phyloP scores from a whole-genome alignment of 176 grass and related monocot genomes.

The Ananas comosus region DNA sequence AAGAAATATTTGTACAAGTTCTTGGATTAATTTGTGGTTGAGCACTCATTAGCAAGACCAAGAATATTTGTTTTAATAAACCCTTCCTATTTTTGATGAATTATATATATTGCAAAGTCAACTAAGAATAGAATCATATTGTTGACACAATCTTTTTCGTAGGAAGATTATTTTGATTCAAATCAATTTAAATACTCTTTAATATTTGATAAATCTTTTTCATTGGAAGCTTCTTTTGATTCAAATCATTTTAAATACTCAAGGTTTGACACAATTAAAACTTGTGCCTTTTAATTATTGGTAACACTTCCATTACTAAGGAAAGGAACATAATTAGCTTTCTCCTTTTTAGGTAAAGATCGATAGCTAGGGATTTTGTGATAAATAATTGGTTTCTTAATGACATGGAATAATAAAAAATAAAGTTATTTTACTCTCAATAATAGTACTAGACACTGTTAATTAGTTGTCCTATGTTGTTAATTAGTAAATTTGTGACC shows the following conservation, averaged over 20 bases:
- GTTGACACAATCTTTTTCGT: neutral
- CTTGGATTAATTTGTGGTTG: constrained; percentile 19
- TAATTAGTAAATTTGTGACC: no score
- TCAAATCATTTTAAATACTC: neutral
- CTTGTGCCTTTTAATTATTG: neutral
- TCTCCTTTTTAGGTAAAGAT: neutral
- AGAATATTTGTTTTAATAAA: constrained; percentile 18
- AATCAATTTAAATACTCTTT: neutral
- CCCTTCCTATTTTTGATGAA: neutral
- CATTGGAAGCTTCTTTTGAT: neutral
- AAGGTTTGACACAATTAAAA: neutral
- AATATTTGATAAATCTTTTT: neutral
- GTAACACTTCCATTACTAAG: neutral
- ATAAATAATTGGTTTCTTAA: no score
- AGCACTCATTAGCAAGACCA: constrained; percentile 20
- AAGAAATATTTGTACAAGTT: constrained; percentile 15
- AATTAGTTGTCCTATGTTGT: no score
- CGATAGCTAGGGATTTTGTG: no score
- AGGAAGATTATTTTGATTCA: neutral
- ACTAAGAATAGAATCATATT: neutral
- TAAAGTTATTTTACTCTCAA: no score
- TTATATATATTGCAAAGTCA: neutral
- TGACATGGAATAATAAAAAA: no score
- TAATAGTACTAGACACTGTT: no score
- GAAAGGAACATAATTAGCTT: neutral